phyloP scores from a whole-genome alignment of 2,329 filamentous ascomycete genomes.

The Myriosclerotinia scirpicola region DNA sequence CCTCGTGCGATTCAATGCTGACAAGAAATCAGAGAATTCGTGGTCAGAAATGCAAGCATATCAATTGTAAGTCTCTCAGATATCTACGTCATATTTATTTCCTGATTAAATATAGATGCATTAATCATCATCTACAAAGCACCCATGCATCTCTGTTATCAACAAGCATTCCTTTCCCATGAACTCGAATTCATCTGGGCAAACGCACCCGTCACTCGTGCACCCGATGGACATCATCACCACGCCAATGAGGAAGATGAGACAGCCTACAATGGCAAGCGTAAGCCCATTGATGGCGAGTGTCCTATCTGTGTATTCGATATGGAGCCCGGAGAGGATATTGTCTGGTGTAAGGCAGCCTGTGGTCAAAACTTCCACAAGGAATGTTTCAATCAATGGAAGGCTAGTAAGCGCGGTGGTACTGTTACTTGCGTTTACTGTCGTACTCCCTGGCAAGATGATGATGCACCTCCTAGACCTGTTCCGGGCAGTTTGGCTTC shows the following conservation, averaged over 20 bases:
- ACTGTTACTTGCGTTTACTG: slow-evolving; percentile 61
- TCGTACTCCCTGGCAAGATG: slow-evolving; percentile 55
- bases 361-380: slow-evolving; percentile 58
- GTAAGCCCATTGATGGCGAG: slow-evolving; percentile 31
- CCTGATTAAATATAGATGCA: slow-evolving; percentile 24
- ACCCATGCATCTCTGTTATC: slow-evolving; percentile 29
- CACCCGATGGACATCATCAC: slow-evolving; percentile 19
- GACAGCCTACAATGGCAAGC: slow-evolving; percentile 25
- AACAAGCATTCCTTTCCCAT: slow-evolving; percentile 28
- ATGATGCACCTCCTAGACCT: slow-evolving; percentile 29
- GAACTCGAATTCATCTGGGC: slow-evolving; percentile 30
- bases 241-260: slow-evolving; percentile 24
- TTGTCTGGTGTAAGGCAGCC: slow-evolving; percentile 57
- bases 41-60: slow-evolving; percentile 33
- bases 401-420: slow-evolving; percentile 45
- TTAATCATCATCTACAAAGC: slow-evolving; percentile 31
- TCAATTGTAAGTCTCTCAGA: slow-evolving; percentile 25
- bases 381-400: slow-evolving; percentile 56
- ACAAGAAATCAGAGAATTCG: slow-evolving; percentile 25
- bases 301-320: slow-evolving; percentile 31
- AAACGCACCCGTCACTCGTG: slow-evolving; percentile 28
- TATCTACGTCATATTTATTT: neutral
- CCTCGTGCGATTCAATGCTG: neutral
- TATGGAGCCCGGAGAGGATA: slow-evolving; percentile 42
- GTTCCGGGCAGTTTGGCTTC: slow-evolving; percentile 25